Base-by-base conservation (phyloP, 441 rosid genomes). In the Aleurites moluccanus region DNA sequence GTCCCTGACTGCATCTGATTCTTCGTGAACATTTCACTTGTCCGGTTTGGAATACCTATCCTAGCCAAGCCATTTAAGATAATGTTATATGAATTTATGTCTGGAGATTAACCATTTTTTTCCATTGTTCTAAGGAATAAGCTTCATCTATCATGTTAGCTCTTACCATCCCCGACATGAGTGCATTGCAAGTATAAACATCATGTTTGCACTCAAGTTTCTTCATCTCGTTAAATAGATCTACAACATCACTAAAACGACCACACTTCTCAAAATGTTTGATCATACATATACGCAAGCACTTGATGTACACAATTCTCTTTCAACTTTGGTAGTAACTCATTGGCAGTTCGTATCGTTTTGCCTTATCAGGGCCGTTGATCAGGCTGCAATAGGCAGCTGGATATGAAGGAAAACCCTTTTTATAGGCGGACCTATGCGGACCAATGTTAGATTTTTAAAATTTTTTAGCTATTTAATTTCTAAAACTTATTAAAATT, bases 371-470 rank as follows among this genome's bases (percentile, higher is more conserved):
- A 33, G 91, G 95, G 74, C 91, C 85, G 76, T 93, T 90, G 77
- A 95, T 90, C 62, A 95, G 81, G 81, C 97, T 95, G 84, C 97
- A 90, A 73, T 95, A 95, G 30, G 99, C 99, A 68, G 97, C 90
- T 50, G 99, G 97, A 83, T 93, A 93, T 69, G 97, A 97, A 33
- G 98, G 98, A 72, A 93, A 89, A 38, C 98, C 93, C 74, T 86
- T 93, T n/a, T n/a, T n/a, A n/a, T n/a, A n/a, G n/a, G n/a, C n/a
- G n/a, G n/a, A n/a, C n/a, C n/a, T n/a, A n/a, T n/a, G n/a, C n/a
- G n/a, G n/a, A n/a, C n/a, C n/a, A n/a, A n/a, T n/a, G n/a, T n/a
- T n/a, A n/a, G n/a, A n/a, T n/a, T n/a, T n/a, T n/a, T n/a, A n/a
- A n/a, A n/a, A n/a, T n/a, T n/a, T n/a, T n/a, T n/a, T n/a, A n/a